phyloP scores from a whole-genome alignment of 805 yeast species.

The Yamadazyma kitorensis region DNA sequence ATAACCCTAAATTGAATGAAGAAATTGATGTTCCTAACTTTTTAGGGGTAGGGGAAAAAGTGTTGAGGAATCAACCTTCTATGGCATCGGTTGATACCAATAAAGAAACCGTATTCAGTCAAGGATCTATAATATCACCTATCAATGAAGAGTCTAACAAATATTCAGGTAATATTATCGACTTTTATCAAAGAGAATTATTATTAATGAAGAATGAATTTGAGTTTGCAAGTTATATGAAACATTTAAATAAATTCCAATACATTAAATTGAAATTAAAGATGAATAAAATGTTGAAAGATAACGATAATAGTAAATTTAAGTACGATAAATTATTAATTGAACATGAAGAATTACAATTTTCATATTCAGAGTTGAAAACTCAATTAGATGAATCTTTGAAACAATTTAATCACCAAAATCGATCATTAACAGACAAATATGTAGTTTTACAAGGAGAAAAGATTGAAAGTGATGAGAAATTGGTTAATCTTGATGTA shows the following conservation, averaged over 20 bases:
- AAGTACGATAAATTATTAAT: constrained; percentile 2
- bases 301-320: constrained; percentile 2
- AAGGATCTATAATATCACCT: not conserved
- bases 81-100: constrained; percentile 11
- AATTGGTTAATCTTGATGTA: not conserved
- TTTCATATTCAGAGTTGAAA: constrained; percentile 7
- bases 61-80: constrained; percentile 8
- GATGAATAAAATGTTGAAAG: constrained; percentile 11
- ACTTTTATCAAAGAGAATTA: constrained; percentile 57
- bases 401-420: constrained; percentile 8
- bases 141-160: not conserved
- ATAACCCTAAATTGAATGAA: constrained; percentile 12
- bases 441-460: not conserved
- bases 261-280: constrained; percentile 11
- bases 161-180: constrained; percentile 22
- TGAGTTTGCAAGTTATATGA: constrained; percentile 55
- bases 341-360: constrained; percentile 2
- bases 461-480: constrained; percentile 3
- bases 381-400: constrained; percentile 7
- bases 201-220: constrained; percentile 57
- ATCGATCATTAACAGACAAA: constrained; percentile 10
- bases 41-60: constrained; percentile 6
- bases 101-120: constrained; percentile 9
- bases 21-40: constrained; percentile 6
- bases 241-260: constrained; percentile 28